These are phyloP conservation scores for Aspergillus pseudotamarii DNA, from an alignment of 2,329 filamentous ascomycete species.

Conservation along the genomic window DNA sequence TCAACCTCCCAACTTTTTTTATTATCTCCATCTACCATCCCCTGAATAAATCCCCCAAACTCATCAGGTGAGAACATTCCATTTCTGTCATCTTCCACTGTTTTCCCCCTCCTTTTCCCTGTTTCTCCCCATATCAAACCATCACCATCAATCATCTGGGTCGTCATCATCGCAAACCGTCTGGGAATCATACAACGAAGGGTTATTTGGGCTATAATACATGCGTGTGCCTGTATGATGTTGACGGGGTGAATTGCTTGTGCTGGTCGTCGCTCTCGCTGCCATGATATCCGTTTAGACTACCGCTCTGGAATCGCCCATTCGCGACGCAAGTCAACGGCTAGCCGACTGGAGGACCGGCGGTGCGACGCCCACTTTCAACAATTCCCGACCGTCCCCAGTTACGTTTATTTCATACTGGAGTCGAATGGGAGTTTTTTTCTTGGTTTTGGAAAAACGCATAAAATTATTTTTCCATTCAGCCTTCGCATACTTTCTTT, in stretches of 20 bases:
- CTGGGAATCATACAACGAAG: background rate
- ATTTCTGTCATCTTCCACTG: conserved; percentile 18
- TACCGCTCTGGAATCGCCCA: conserved; percentile 16
- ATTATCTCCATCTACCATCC: background rate
- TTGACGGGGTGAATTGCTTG: conserved; percentile 15
- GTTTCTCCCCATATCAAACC: conserved; percentile 2
- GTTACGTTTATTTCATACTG: background rate
- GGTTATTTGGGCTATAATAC: background rate
- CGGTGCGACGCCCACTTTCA: conserved; percentile 13
- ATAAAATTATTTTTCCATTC: background rate
- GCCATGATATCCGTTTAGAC: conserved; percentile 14
- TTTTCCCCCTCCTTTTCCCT: conserved; percentile 13
- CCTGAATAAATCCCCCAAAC: conserved; percentile 7
- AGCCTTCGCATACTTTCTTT: background rate
- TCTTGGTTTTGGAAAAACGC: background rate
- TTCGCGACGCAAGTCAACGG: conserved; percentile 19
- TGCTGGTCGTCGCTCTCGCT: conserved; percentile 8
- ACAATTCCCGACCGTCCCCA: conserved; percentile 16
- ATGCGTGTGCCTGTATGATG: background rate
- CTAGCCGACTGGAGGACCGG: conserved; percentile 19
- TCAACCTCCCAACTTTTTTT: conserved; percentile 8
- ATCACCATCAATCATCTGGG: conserved; percentile 5
- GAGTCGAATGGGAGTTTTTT: background rate
- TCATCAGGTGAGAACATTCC: conserved; percentile 30
- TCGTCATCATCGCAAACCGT: conserved; percentile 7